Evolutionary conservation across 805 yeast species (phyloP).

Genomic region (Citeromyces matritensis): DNA sequence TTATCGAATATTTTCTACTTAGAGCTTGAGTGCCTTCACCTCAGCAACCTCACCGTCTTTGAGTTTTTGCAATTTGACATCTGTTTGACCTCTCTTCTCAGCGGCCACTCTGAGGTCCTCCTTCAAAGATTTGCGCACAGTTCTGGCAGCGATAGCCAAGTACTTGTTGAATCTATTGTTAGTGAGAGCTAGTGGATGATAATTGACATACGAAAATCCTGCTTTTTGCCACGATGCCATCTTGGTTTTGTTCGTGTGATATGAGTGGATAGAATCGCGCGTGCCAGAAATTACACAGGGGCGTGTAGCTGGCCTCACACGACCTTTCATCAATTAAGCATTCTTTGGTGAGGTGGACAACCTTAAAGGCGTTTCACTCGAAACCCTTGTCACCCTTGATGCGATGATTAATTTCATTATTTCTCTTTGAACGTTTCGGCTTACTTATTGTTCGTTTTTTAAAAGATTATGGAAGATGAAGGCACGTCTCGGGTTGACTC

Average conservation of each 20-base stretch:
- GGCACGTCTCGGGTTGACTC: too few relatives aligned
- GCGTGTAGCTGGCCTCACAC: too few relatives aligned
- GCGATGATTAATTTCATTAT: too few relatives aligned
- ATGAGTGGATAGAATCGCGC: not conserved
- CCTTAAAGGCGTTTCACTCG: too few relatives aligned
- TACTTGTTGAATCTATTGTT: slow-evolving; percentile 60
- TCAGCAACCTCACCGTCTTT: slow-evolving; percentile 42
- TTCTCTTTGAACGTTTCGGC: too few relatives aligned
- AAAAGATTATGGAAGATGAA: too few relatives aligned
- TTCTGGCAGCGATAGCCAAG: slow-evolving; percentile 78
- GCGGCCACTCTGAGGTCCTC: slow-evolving; percentile 67
- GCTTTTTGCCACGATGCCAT: slow-evolving; percentile 56
- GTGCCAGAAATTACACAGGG: too few relatives aligned
- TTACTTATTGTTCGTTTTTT: too few relatives aligned
- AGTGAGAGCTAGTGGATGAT: slow-evolving; percentile 1
- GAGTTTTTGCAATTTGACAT: slow-evolving; percentile 57
- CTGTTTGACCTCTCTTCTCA: slow-evolving; percentile 58
- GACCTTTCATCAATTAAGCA: too few relatives aligned
- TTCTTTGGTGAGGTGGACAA: too few relatives aligned
- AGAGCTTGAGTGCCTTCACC: too few relatives aligned
- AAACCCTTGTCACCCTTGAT: too few relatives aligned
- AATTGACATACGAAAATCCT: slow-evolving; percentile 37
- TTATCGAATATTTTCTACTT: not conserved
- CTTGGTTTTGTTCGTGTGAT: slow-evolving; percentile 6
- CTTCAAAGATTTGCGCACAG: slow-evolving; percentile 80